Evolutionary conservation across 2,329 filamentous ascomycete species (phyloP).

Genomic region (Ciborinia camelliae): DNA sequence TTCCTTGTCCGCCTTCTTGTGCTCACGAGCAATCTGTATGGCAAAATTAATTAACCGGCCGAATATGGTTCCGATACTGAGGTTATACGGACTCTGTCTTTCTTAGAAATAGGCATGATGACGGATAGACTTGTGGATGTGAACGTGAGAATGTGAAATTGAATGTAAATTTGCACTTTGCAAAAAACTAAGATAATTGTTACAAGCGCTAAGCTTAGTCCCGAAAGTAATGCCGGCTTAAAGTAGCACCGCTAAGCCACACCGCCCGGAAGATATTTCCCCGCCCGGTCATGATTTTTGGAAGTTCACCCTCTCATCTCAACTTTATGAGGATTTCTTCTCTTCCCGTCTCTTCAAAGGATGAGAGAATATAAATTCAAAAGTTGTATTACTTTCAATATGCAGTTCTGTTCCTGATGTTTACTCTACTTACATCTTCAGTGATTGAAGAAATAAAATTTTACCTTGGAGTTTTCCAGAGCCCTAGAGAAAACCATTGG

Average conservation of each 20-base stretch:
- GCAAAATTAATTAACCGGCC: neutral
- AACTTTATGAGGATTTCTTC: neutral
- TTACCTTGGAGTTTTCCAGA: neutral
- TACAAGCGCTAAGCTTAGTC: slow-evolving; percentile 2
- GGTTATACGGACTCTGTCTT: slow-evolving; percentile 40
- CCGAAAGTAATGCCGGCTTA: neutral
- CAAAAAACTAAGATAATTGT: slow-evolving; percentile 13
- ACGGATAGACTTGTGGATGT: neutral
- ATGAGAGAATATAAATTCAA: neutral
- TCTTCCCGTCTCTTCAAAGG: neutral
- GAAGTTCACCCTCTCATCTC: neutral
- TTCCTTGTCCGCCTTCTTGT: slow-evolving; percentile 53
- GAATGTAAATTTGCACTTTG: neutral
- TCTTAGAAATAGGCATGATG: slow-evolving; percentile 46
- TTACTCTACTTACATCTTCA: neutral
- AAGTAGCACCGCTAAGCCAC: neutral
- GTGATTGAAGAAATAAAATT: neutral
- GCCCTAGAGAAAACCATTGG: neutral
- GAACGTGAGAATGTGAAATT: neutral
- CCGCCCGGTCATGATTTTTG: neutral
- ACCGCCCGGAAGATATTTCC: neutral
- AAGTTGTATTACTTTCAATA: neutral
- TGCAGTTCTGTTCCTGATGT: neutral
- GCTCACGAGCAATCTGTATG: slow-evolving; percentile 49
- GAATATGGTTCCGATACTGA: neutral